A percentile compares a stretch with the other conserved stretches of the same genome.
These are phyloP conservation scores for Ceratobasidium sp. DNA, from an alignment of 1,284 basidiomycete species.

Conservation along the genomic window DNA sequence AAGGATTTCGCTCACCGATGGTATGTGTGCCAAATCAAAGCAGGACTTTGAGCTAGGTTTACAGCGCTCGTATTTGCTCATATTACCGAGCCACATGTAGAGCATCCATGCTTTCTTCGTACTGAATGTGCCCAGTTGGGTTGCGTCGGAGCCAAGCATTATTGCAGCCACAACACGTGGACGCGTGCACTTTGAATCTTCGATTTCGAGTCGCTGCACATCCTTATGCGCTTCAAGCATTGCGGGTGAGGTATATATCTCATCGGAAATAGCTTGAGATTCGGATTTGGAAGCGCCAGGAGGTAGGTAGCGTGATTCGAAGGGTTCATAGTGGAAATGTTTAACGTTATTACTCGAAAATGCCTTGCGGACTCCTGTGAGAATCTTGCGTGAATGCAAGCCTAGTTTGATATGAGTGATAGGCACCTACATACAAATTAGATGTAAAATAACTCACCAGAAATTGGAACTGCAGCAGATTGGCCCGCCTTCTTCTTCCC, in stretches of 20 bases:
- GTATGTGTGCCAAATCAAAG: constrained; percentile 57
- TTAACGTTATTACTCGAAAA: constrained; percentile 10
- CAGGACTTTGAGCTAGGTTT: constrained; percentile 52
- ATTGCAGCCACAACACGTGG: constrained; percentile 54
- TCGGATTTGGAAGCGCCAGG: background rate
- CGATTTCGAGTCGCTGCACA: constrained; percentile 8
- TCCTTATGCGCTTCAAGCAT: constrained; percentile 28
- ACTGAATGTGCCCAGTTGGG: constrained; percentile 57
- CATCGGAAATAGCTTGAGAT: background rate
- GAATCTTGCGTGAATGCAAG: constrained; percentile 17
- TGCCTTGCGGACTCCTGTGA: background rate
- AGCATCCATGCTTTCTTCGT: constrained; percentile 56
- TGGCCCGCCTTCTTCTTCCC: background rate
- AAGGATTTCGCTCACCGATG: constrained; percentile 51
- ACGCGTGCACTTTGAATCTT: constrained; percentile 51
- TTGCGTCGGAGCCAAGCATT: constrained; percentile 59
- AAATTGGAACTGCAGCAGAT: background rate
- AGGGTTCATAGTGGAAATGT: constrained; percentile 29
- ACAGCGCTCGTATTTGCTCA: constrained; percentile 55
- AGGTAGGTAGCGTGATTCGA: background rate
- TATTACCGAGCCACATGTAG: constrained; percentile 55
- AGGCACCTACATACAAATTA: background rate
- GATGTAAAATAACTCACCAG: background rate
- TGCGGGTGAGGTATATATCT: constrained; percentile 11
- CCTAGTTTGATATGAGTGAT: background rate